These are phyloP conservation scores for Fusarium temperatum DNA, from an alignment of 2,329 filamentous ascomycete genomes.

Conservation along the genomic window DNA sequence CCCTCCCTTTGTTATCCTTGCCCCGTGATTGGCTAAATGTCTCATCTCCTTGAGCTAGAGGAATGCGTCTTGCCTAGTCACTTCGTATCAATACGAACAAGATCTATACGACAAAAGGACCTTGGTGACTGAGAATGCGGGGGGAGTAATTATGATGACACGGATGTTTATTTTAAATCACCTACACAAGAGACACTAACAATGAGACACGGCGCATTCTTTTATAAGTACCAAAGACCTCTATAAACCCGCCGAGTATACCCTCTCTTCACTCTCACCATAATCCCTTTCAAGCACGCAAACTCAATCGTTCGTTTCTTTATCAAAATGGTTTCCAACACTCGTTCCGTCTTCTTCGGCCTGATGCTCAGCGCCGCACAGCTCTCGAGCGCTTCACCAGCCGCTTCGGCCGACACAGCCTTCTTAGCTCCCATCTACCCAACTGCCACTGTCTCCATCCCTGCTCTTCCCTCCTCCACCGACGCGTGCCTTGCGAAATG, in stretches of 20 bases:
- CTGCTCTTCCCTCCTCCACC: not conserved
- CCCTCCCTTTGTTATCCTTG: not conserved
- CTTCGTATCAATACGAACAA: not conserved
- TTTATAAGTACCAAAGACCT: not conserved
- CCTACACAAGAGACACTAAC: not conserved
- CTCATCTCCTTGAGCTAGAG: not conserved
- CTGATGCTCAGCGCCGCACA: constrained; percentile 7
- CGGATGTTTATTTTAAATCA: not conserved
- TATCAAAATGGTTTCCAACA: constrained; percentile 9
- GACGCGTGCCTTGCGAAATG: constrained; percentile 7
- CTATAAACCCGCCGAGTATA: not conserved
- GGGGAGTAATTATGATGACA: not conserved
- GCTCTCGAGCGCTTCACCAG: not conserved
- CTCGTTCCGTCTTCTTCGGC: constrained; percentile 11
- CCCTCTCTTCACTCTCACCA: not conserved
- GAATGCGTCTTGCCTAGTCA: not conserved
- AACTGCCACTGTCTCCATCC: not conserved
- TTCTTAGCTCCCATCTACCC: not conserved
- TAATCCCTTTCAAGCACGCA: not conserved
- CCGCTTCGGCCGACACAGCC: not conserved
- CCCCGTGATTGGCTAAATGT: not conserved
- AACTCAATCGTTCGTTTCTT: not conserved
- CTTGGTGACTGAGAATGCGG: not conserved
- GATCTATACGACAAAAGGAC: not conserved
- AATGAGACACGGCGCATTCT: not conserved